Base-by-base conservation (phyloP, 805 yeast species). In the Diddensiella caesifluorescens region DNA sequence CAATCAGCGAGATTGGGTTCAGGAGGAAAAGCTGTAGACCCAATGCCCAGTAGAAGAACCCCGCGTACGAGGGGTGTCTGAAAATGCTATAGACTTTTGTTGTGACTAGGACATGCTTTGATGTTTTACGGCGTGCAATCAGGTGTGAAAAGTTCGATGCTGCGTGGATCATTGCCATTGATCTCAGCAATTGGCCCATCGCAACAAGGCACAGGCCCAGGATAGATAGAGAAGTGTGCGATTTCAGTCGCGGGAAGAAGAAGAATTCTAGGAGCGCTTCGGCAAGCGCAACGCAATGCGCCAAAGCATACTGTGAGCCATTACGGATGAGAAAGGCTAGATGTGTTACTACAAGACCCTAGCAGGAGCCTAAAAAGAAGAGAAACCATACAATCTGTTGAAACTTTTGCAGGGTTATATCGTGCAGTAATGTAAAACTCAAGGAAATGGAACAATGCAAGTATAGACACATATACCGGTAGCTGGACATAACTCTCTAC, bases 41-140 rank as follows among this genome's bases (percentile, higher is more conserved):
- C 3, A 89, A 50, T 10, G 94, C 90, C 97, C 97, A 92, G 76
- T 87, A 79, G 56, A 79, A 89, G 60, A 83, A 92, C 0, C 97
- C 98, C 30, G 79, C 73, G 62, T 92, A 92, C 36, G 94, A 80
- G 4, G 98, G 98, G 60, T 92, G 98, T 47, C 98, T 70, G 12
- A 75, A 63, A 20, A 62, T 49, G 1, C 68, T 44, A 60, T 90
- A 92, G 2, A 90, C 65, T 0, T 97, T 97, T 7, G 62, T 51
- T 0, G 86, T 85, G 9, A 92, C 80, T 32, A 92, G 67, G 6
- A 51, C 62, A 59, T 92, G 98, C 41, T 73, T 73, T 0, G 61
- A 51, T 23, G 66, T 60, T 39, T 72, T 78, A 13, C 63, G 58
- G 2, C 72, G 60, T 35, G 80, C 86, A 1, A 92, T 75, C 32